Evolutionary conservation across 495 filamentous ascomycete genomes (phyloP).

Genomic region (Penicillium arizonense): DNA sequence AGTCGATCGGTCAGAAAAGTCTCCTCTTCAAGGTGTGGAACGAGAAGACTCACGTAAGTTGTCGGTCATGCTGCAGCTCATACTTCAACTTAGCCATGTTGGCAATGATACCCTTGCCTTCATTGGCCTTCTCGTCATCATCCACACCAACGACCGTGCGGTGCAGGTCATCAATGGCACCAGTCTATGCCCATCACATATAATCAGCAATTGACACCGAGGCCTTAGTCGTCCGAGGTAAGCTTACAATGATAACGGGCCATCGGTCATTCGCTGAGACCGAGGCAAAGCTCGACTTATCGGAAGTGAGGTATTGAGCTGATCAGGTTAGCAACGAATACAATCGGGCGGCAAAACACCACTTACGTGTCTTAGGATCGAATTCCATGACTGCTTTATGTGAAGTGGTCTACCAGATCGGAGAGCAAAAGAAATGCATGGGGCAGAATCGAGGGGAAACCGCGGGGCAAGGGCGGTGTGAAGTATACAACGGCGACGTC

Average conservation of each 20-base stretch:
- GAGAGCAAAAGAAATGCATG: conserved; percentile 1
- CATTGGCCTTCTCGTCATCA: conserved; percentile 60
- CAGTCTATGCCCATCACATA: conserved; percentile 59
- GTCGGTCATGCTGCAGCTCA: conserved; percentile 87
- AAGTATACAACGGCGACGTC: conserved; percentile 4
- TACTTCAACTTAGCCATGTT: conserved; percentile 85
- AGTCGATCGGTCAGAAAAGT: not conserved
- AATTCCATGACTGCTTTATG: conserved; percentile 50
- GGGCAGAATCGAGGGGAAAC: conserved; percentile 9
- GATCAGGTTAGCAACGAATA: conserved; percentile 15
- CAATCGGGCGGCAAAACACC: not conserved
- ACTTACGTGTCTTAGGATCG: conserved; percentile 62
- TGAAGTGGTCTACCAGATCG: not conserved
- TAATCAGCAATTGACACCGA: conserved; percentile 7
- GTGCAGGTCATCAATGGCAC: conserved; percentile 92
- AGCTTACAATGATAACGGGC: conserved; percentile 84
- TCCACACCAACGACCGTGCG: conserved; percentile 57
- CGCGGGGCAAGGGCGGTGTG: conserved; percentile 6
- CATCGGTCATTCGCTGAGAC: conserved; percentile 80
- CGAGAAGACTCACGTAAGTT: conserved; percentile 64
- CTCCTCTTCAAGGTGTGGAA: not conserved
- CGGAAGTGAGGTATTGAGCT: conserved; percentile 79
- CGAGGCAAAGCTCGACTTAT: conserved; percentile 84
- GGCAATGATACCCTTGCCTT: conserved; percentile 84
- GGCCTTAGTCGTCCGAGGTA: not conserved